Base-by-base conservation (phyloP, 768 basidiomycete genomes). In the Chiua virens region DNA sequence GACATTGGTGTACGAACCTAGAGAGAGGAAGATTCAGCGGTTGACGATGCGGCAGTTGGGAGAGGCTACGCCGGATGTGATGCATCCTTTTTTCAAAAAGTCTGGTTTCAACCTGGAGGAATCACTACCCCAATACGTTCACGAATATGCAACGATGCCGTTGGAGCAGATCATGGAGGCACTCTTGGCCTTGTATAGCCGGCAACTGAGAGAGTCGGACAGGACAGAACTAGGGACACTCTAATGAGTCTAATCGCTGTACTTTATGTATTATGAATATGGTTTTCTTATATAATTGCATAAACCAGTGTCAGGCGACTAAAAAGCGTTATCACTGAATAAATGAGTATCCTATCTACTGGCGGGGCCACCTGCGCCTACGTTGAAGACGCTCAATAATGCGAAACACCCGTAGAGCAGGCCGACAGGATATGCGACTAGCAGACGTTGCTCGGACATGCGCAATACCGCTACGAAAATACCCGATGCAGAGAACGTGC, bases 361-460 rank as follows among this genome's bases (percentile, higher is more conserved):
- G 20, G 64, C 59, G 40, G 63, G 42, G 30, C 69, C 54, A 54
- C 67, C 52, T 34, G 67, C 69, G 20, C 74, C 78, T 21, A 76
- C 82, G 60, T 84, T 89, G 73, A 97, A 97, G 50, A 96, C 89
- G 68, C 91, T 96, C 50, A 98, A 79, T 35, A 98, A 72, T 14
- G 92, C 94, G 65, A 96, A 96, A 69, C 92, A 96, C 18, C 92
- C 92, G 61, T 97, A 99, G 21, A 98, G 75, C 46, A 99, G 72
- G 34, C 91, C 93, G 45, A 98, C 85, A 11, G 97, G 97, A 71
- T 99, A 99, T 57, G 95, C 97, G 36, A 99, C 94, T 21, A 99
- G 81, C 23, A 98, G 75, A 42, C 95, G 80, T 67, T 99, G 97
- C 57, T 95, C 89, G 9, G 92, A 92, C 91, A 99, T 95, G 56